These are phyloP conservation scores for Beauveria sp. DNA, from an alignment of 2,329 filamentous ascomycete species.

Conservation along the genomic window DNA sequence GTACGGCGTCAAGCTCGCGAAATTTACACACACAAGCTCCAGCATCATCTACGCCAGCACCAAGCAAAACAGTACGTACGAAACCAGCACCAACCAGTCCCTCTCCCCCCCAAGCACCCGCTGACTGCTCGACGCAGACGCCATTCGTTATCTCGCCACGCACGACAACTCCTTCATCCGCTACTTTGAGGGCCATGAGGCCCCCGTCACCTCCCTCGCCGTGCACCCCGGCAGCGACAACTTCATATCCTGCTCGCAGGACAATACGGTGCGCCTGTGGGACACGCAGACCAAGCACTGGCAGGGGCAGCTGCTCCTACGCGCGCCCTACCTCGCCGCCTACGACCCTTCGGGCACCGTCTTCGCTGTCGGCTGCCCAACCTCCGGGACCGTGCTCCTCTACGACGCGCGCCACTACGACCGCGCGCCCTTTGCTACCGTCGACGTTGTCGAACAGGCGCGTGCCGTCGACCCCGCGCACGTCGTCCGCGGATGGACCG, in stretches of 20 bases:
- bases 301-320: conserved; percentile 72
- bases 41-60: conserved; percentile 95
- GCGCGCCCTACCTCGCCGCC: conserved; percentile 72
- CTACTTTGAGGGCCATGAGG: conserved; percentile 89
- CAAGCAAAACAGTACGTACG: conserved; percentile 69
- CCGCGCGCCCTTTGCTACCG: conserved; percentile 78
- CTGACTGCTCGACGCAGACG: conserved; percentile 43
- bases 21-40: conserved; percentile 86
- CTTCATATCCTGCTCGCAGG: conserved; percentile 85
- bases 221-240: conserved; percentile 82
- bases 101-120: no score
- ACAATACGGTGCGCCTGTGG: conserved; percentile 90
- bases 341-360: conserved; percentile 90
- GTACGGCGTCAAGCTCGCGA: conserved; percentile 88
- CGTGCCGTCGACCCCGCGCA: conserved; percentile 47
- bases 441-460: conserved; percentile 63
- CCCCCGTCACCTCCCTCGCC: conserved; percentile 72
- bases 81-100: not conserved
- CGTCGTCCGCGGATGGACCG: conserved; percentile 69
- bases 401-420: conserved; percentile 94
- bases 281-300: conserved; percentile 73
- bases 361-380: conserved; percentile 81
- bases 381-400: conserved; percentile 70
- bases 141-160: conserved; percentile 76
- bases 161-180: conserved; percentile 96